These are phyloP conservation scores for Megacollybia marginata DNA, from an alignment of 768 basidiomycete species.

Conservation along the genomic window DNA sequence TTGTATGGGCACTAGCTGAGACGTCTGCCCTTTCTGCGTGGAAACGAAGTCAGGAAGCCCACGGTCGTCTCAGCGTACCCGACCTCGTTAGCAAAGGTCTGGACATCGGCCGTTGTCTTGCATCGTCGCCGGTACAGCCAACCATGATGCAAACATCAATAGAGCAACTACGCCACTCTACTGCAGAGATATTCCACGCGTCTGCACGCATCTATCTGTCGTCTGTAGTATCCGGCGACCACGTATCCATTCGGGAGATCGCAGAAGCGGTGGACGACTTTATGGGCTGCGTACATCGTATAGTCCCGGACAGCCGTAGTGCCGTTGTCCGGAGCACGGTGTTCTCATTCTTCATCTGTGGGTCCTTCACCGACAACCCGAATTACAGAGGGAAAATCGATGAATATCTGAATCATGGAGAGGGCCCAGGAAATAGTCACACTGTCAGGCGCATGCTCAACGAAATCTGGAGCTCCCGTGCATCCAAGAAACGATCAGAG, in stretches of 20 bases:
- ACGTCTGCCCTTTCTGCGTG: conserved; percentile 57
- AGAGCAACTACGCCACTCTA: conserved; percentile 33
- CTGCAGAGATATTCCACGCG: conserved; percentile 63
- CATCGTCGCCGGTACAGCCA: conserved; percentile 6
- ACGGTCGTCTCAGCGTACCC: conserved; percentile 48
- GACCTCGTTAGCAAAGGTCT: conserved; percentile 49
- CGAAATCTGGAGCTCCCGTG: conserved; percentile 46
- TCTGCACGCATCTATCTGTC: conserved; percentile 71
- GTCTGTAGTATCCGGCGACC: conserved; percentile 69
- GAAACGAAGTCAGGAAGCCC: conserved; percentile 39
- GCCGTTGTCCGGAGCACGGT: conserved; percentile 72
- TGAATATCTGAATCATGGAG: conserved; percentile 41
- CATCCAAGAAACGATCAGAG: conserved; percentile 14
- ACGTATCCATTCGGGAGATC: conserved; percentile 61
- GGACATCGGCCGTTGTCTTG: conserved; percentile 39
- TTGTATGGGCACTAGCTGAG: conserved; percentile 75
- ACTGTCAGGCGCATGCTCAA: conserved; percentile 47
- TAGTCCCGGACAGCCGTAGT: conserved; percentile 20
- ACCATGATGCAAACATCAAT: conserved; percentile 6
- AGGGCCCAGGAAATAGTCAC: conserved; percentile 57
- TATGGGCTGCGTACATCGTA: conserved; percentile 35
- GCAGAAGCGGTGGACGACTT: conserved; percentile 43
- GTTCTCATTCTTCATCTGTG: conserved; percentile 69
- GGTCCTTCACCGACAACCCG: conserved; percentile 53
- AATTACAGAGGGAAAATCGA: conserved; percentile 35